Evolutionary conservation across 2,329 filamentous ascomycete genomes (phyloP).

Genomic region (Magnaporthales sp.): DNA sequence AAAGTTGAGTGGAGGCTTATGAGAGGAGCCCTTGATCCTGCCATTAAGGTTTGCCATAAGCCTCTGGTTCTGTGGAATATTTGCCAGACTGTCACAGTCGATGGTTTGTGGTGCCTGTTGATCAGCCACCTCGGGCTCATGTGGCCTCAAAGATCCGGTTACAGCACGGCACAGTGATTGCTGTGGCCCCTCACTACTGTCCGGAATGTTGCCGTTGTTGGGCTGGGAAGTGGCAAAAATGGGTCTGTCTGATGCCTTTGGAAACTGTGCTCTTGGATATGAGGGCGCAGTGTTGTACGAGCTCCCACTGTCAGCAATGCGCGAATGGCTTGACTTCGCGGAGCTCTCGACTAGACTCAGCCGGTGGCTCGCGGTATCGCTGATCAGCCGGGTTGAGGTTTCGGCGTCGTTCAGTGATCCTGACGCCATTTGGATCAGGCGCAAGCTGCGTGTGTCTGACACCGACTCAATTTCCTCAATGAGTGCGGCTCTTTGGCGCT

Average conservation of each 20-base stretch:
- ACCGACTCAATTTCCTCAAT: slow-evolving; percentile 13
- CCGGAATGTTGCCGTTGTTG: too few relatives aligned
- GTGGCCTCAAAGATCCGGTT: not conserved
- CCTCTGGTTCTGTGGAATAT: slow-evolving; percentile 9
- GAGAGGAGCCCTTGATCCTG: not conserved
- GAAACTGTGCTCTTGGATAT: not conserved
- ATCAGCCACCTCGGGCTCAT: not conserved
- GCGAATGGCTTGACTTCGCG: not conserved
- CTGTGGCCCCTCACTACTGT: too few relatives aligned
- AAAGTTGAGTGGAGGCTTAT: not conserved
- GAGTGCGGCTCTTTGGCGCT: slow-evolving; percentile 10
- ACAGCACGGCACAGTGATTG: too few relatives aligned
- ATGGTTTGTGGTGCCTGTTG: not conserved
- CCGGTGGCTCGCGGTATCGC: slow-evolving; percentile 11
- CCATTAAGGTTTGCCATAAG: slow-evolving; percentile 3
- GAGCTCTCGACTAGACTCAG: not conserved
- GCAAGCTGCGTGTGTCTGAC: slow-evolving; percentile 13
- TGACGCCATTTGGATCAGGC: slow-evolving; percentile 10
- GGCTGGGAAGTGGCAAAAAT: too few relatives aligned
- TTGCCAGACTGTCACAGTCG: not conserved
- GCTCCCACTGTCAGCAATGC: not conserved
- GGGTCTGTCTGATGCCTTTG: too few relatives aligned
- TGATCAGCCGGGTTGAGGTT: slow-evolving; percentile 3
- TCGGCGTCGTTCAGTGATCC: not conserved
- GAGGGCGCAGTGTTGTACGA: not conserved